These are phyloP conservation scores for Boletus pseudo-olivaceus DNA, from an alignment of 768 basidiomycete genomes.

Conservation along the genomic window DNA sequence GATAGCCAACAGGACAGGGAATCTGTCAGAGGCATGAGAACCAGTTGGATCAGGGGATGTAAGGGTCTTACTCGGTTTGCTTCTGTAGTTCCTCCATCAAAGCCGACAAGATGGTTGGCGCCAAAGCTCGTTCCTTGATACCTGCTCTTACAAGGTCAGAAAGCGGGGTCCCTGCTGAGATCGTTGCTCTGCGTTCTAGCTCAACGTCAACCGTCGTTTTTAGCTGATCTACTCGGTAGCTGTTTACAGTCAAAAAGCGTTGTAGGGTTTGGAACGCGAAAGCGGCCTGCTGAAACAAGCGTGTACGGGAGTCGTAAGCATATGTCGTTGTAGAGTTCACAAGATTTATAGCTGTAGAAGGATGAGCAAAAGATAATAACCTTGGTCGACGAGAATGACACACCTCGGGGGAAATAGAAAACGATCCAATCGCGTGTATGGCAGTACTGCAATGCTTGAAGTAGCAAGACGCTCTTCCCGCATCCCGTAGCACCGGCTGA, in stretches of 20 bases:
- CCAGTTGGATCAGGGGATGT: not conserved
- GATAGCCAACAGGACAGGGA: constrained; percentile 77
- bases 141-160: constrained; percentile 57
- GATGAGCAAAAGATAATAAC: not conserved
- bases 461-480: constrained; percentile 76
- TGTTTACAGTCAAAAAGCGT: constrained; percentile 60
- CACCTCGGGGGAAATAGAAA: constrained; percentile 80
- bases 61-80: constrained; percentile 56
- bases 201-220: constrained; percentile 39
- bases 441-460: constrained; percentile 75
- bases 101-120: constrained; percentile 55
- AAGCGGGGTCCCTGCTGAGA: constrained; percentile 50
- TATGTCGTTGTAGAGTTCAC: constrained; percentile 76
- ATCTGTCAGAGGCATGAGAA: constrained; percentile 36
- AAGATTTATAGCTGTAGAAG: constrained; percentile 44
- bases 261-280: constrained; percentile 63
- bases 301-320: constrained; percentile 69
- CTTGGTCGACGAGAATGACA: constrained; percentile 12
- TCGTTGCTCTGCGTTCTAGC: constrained; percentile 43
- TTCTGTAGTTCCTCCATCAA: constrained; percentile 58
- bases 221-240: constrained; percentile 39
- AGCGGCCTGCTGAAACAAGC: constrained; percentile 70
- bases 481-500: constrained; percentile 72
- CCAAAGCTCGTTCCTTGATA: constrained; percentile 45
- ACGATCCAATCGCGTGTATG: constrained; percentile 70